Percentiles rank a stretch among this genome's conserved stretches.
These are phyloP conservation scores for Arachis monticola DNA, from an alignment of 331 rosid genomes.

Conservation along the genomic window DNA sequence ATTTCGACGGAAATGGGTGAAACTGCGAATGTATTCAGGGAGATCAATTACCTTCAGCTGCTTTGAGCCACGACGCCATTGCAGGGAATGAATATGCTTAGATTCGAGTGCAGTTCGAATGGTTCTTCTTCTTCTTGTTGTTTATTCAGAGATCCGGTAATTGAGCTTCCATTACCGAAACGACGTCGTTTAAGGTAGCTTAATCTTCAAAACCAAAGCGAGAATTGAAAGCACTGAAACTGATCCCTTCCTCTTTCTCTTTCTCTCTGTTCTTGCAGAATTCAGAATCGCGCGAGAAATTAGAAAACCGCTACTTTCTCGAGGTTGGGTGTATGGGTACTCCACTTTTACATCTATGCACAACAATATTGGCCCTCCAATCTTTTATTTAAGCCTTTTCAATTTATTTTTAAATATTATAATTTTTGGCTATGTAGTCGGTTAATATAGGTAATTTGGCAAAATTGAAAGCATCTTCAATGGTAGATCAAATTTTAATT, in stretches of 20 bases:
- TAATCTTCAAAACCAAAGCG: not conserved
- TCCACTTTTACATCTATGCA: not conserved
- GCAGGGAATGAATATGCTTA: conserved; percentile 3
- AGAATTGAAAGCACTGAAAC: conserved; percentile 23
- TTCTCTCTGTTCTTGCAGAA: not conserved
- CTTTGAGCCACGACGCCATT: conserved; percentile 95
- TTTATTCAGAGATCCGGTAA: conserved; percentile 40
- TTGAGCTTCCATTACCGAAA: conserved; percentile 38
- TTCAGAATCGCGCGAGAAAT: conserved; percentile 39
- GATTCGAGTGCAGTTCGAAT: conserved; percentile 52
- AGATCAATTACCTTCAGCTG: conserved; percentile 87
- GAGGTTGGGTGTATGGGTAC: not conserved
- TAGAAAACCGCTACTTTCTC: conserved; percentile 22
- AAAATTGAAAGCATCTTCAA: no score
- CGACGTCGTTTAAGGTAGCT: conserved; percentile 45
- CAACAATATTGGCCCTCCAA: not conserved
- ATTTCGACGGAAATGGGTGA: not conserved
- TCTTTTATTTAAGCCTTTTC: no score
- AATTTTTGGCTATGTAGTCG: no score
- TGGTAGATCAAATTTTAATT: no score
- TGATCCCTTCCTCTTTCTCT: not conserved
- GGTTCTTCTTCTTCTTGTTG: not conserved
- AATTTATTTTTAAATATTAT: no score
- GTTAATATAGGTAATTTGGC: no score
- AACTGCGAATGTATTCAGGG: not conserved